Percentiles rank a stretch among this genome's conserved stretches.
These are phyloP conservation scores for Eutrema yunnanense DNA, from an alignment of 345 rosid species.

Conservation along the genomic window DNA sequence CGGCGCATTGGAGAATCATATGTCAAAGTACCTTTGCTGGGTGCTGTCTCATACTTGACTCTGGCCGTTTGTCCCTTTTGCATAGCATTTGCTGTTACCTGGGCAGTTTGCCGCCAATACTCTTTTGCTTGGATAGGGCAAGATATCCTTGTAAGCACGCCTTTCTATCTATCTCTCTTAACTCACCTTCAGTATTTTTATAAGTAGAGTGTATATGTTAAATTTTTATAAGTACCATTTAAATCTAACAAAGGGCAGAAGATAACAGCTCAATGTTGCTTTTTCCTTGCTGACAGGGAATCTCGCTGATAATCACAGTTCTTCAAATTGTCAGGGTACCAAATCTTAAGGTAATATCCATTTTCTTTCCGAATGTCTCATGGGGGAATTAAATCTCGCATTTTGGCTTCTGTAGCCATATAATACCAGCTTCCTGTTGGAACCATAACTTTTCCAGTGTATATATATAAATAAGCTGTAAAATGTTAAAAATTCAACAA, in stretches of 20 bases:
- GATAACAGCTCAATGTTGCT: not conserved
- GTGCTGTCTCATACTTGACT: slow-evolving; percentile 83
- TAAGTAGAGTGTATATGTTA: not conserved
- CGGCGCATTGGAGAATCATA: slow-evolving; percentile 68
- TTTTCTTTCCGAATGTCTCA: not conserved
- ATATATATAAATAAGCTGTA: not conserved
- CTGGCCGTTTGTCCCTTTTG: slow-evolving; percentile 89
- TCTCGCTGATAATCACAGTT: slow-evolving; percentile 87
- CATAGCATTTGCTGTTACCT: slow-evolving; percentile 78
- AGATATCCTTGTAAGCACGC: slow-evolving; percentile 88
- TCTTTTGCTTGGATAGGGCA: slow-evolving; percentile 96
- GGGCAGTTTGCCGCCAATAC: slow-evolving; percentile 69
- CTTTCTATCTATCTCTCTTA: not conserved
- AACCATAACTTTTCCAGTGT: not conserved
- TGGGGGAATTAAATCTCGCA: not conserved
- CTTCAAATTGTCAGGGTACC: slow-evolving; percentile 93
- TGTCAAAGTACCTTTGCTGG: slow-evolving; percentile 73
- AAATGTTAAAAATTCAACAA: not conserved
- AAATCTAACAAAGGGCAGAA: not conserved
- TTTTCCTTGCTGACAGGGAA: slow-evolving; percentile 51
- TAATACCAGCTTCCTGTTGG: not conserved
- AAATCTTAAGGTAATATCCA: slow-evolving; percentile 74
- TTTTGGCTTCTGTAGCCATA: not conserved
- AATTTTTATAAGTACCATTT: no score
- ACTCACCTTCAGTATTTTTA: not conserved